These are phyloP conservation scores for Cenococcum geophilum DNA, from an alignment of 495 filamentous ascomycete genomes.

Conservation along the genomic window DNA sequence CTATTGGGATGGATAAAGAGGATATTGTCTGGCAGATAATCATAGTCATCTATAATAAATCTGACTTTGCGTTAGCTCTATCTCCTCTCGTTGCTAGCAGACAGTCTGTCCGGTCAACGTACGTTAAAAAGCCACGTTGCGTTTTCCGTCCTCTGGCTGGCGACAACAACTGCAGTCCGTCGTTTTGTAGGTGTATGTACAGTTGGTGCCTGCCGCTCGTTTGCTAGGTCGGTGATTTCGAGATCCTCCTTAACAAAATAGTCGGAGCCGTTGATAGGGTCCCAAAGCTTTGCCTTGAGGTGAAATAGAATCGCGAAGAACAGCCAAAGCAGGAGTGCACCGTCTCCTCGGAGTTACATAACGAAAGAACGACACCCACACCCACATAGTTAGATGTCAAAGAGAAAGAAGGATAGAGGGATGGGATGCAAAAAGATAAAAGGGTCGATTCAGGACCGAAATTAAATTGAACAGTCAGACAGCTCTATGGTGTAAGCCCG, in stretches of 20 bases:
- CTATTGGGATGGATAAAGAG: slow-evolving; percentile 30
- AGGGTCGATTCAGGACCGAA: too few species aligned
- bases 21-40: slow-evolving; percentile 26
- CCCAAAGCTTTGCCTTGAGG: slow-evolving; percentile 23
- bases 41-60: slow-evolving; percentile 32
- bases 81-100: neutral
- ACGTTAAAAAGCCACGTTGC: slow-evolving; percentile 31
- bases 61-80: slow-evolving; percentile 6
- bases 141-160: slow-evolving; percentile 23
- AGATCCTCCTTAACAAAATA: neutral
- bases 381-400: too few species aligned
- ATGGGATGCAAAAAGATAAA: too few species aligned
- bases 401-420: too few species aligned
- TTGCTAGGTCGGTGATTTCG: neutral
- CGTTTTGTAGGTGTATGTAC: neutral
- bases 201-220: neutral
- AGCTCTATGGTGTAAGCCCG: too few species aligned
- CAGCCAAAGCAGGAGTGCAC: slow-evolving; percentile 13
- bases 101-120: neutral
- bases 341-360: slow-evolving; percentile 3
- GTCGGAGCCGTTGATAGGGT: neutral
- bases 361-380: neutral
- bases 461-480: too few species aligned
- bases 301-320: slow-evolving; percentile 19
- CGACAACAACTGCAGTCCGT: slow-evolving; percentile 28